Conservation (phyloP, 768 basidiomycete species). For the Termitomyces sp. region DNA sequence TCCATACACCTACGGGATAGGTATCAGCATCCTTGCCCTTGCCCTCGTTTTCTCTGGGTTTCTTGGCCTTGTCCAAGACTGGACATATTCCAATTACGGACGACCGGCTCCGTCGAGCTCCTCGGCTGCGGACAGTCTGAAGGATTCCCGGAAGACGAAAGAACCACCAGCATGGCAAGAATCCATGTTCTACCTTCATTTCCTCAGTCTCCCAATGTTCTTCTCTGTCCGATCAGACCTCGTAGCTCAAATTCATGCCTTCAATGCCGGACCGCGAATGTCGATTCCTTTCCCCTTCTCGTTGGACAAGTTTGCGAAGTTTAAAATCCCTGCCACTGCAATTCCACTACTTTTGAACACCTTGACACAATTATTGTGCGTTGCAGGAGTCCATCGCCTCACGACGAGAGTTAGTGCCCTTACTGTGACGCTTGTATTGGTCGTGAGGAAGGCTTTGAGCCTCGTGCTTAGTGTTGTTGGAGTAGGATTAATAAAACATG, state of each 20-base stretch:
- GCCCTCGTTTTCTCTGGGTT: constrained; percentile 79
- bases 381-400: constrained; percentile 81
- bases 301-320: not conserved
- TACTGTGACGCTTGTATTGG: constrained; percentile 74
- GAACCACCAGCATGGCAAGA: constrained; percentile 63
- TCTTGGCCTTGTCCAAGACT: constrained; percentile 82
- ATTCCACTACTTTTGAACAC: constrained; percentile 71
- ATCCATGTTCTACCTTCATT: constrained; percentile 88
- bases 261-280: constrained; percentile 34
- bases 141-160: not conserved
- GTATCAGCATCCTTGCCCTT: constrained; percentile 66
- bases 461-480: constrained; percentile 65
- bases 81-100: constrained; percentile 53
- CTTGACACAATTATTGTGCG: constrained; percentile 78
- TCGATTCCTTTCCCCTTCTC: constrained; percentile 10
- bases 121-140: not conserved
- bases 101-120: constrained; percentile 16
- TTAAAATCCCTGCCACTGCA: constrained; percentile 51
- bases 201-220: constrained; percentile 77
- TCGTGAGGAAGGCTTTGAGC: constrained; percentile 77
- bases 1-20: constrained; percentile 50
- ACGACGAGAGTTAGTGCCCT: constrained; percentile 71
- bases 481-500: constrained; percentile 19
- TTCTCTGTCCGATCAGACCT: constrained; percentile 51
- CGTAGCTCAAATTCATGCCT: constrained; percentile 31